Base-by-base conservation (phyloP, 208 protist species). In the Trypanosoma brucei region DNA sequence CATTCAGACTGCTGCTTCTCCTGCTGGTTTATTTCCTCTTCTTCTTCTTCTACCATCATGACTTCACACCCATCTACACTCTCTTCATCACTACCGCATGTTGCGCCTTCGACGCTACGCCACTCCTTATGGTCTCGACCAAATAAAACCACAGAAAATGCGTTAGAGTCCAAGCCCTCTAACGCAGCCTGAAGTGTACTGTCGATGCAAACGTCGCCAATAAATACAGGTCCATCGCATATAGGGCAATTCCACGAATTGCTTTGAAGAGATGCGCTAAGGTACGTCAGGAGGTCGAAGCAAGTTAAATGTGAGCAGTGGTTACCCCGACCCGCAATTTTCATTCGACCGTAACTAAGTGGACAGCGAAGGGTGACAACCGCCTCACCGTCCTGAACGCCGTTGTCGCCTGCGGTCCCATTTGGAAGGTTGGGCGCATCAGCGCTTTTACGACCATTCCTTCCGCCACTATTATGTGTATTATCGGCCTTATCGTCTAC, bases 161-260 rank as follows among this genome's bases (percentile, higher is more conserved):
- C 44, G 9, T 68, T 48, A 11, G 7, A 30, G 39, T 42, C 55
- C 11, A 68, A 33, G 5, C 1, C 42, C 0, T 68, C 55, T 30
- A 68, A 3, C 6, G 63, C 63, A 1, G 34, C 22, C 63, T 62
- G 63, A 36, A 68, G 2, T 35, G 63, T 68, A 4, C 31, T 33
- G 39, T 71, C 65, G 14, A 64, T 30, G 14, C 52, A 22, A 22
- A 71, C 0, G 49, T 64, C 40, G n/a, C 53, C 3, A 4, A 71
- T 59, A 33, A 61, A 71, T 36, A 65, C 51, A 8, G 65, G 39
- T 3, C 59, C 65, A 49, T 71, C 65, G 42, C 65, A 71, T 3
- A 71, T 71, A 30, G 65, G 65, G 39, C 65, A 71, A 48, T 71
- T 71, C 65, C 65, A 71, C 5, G 65, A 33, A 45, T 50, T 65